Evolutionary conservation across 176 grass and related monocot genomes (phyloP), one percentile per base, ranked within the genome.

Genomic region (Bonia amplexicaulis): DNA sequence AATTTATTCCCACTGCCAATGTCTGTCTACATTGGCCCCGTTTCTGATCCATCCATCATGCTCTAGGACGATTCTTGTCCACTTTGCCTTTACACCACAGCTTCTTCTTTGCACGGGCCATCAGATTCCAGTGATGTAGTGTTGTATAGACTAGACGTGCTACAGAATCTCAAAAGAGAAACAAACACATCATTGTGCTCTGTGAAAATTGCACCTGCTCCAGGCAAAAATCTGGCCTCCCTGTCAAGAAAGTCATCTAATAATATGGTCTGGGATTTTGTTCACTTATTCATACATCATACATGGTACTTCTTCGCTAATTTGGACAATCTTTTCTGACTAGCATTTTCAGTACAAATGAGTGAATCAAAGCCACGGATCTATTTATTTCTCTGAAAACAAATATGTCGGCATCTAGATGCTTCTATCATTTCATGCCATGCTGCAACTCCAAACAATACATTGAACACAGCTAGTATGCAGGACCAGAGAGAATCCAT

Each of bases 31-130:
- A 6, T 35, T 69, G 77, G 71, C 41, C 84, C 55, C 78, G 25
- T 25, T 41, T 80, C 76, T 65, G 76, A 54, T 65, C 57, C 23
- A 80, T 44, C 80, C 54, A 82, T 66, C 57, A 80, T 76, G 79
- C 66, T 80, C 82, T 15, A 58, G 54, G 45, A 64, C 88, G 71
- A 14, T 65, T 55, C 81, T 86, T 82, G 78, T 82, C 83, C 82
- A 45, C 83, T 71, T 72, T 37, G 74, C 80, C 66, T 88, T 78
- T 11, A 64, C 29, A 52, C 53, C 79, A 71, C 26, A 69, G 42
- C 53, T 7, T 22, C 40, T 71, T 71, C 10, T 26, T 88, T 20
- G 66, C 76, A 73, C 42, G 59, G 23, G 12, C 55, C 77, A 63
- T 69, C 26, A 76, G 71, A 90, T 70, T 85, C 71, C 81, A 66